These are phyloP conservation scores for Xylaria multiplex DNA, from an alignment of 2,329 filamentous ascomycete genomes.

Conservation along the genomic window DNA sequence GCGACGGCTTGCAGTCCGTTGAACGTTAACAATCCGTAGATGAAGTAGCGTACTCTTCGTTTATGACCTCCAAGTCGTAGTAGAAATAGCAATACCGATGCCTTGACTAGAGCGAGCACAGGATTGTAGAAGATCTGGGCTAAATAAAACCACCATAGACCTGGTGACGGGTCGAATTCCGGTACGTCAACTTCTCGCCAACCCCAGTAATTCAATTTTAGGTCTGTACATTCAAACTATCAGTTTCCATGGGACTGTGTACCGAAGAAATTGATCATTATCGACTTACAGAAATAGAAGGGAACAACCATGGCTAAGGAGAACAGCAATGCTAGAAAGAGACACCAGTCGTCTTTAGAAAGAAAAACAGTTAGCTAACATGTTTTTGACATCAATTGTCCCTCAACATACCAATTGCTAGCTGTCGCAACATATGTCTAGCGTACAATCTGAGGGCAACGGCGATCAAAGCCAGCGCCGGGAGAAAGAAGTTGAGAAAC, in stretches of 20 bases:
- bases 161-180: constrained; percentile 32
- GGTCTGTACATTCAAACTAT: constrained; percentile 23
- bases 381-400: not conserved
- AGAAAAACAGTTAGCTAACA: constrained; percentile 19
- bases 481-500: constrained; percentile 50
- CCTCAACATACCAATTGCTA: constrained; percentile 43
- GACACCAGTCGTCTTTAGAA: constrained; percentile 43
- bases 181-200: constrained; percentile 37
- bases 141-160: constrained; percentile 50
- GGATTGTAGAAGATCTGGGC: constrained; percentile 58
- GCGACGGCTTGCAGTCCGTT: constrained; percentile 51
- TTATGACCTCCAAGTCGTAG: constrained; percentile 53
- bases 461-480: constrained; percentile 45
- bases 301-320: constrained; percentile 38
- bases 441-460: constrained; percentile 45
- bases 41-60: constrained; percentile 45
- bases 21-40: constrained; percentile 47
- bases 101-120: constrained; percentile 57
- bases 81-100: constrained; percentile 57
- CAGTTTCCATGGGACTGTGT: not conserved
- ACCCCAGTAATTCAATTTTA: constrained; percentile 49
- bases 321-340: constrained; percentile 43
- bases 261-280: too few species aligned
- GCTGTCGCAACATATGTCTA: constrained; percentile 43
- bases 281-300: constrained; percentile 46